These are phyloP conservation scores for Arthrobotrys sphaeroides DNA, from an alignment of 2,329 filamentous ascomycete species.

Conservation along the genomic window DNA sequence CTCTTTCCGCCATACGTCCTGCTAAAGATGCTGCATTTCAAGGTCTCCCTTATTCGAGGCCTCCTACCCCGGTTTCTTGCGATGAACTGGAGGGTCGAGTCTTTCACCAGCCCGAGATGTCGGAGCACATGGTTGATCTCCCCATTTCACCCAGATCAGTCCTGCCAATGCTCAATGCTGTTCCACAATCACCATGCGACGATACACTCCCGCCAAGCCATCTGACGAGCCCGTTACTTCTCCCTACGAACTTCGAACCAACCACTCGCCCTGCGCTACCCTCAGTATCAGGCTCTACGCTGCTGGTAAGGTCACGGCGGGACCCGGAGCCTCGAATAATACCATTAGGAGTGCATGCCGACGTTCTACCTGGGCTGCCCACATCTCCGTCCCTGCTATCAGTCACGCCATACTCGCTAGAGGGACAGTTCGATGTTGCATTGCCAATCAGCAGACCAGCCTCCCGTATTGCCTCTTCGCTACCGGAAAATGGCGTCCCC, in stretches of 20 bases:
- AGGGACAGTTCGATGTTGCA: neutral
- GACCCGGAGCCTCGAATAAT: neutral
- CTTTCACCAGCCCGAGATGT: neutral
- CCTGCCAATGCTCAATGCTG: neutral
- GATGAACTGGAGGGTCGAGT: neutral
- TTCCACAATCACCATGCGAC: neutral
- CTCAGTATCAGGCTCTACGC: neutral
- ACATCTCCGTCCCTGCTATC: slow-evolving; percentile 14
- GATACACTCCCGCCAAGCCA: slow-evolving; percentile 6
- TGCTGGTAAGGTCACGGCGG: too few relatives aligned
- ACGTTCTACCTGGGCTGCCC: neutral
- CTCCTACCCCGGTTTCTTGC: slow-evolving; percentile 9
- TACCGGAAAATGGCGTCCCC: neutral
- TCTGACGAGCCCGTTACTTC: neutral
- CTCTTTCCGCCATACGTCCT: neutral
- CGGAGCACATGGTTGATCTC: neutral
- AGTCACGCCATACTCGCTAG: neutral
- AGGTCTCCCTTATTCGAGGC: slow-evolving; percentile 21
- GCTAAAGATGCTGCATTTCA: neutral
- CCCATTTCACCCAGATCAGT: slow-evolving; percentile 12
- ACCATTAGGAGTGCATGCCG: neutral
- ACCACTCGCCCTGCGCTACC: neutral
- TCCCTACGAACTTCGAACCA: neutral
- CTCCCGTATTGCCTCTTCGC: neutral
- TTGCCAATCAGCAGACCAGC: neutral